Evolutionary conservation across 148 eudicot species (phyloP).

Genomic region (Camellia sinensis): DNA sequence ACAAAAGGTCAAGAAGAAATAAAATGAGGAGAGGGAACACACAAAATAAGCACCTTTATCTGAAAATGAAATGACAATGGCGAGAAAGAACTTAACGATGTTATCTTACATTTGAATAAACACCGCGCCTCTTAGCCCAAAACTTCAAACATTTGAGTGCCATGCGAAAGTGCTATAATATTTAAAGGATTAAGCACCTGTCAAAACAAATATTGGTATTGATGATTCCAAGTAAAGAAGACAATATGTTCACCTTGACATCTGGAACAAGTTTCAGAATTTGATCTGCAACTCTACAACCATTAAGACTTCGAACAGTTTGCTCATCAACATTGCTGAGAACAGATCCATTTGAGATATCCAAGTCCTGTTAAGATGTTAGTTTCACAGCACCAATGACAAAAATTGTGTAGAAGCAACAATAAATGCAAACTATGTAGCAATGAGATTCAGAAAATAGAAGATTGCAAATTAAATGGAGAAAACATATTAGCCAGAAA

Average conservation of each 20-base stretch:
- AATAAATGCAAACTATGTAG: not conserved
- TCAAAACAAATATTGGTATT: not conserved
- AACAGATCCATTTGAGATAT: slow-evolving; percentile 42
- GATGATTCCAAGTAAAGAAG: not conserved
- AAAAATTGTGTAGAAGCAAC: not conserved
- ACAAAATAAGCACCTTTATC: not conserved
- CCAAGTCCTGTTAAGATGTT: slow-evolving; percentile 42
- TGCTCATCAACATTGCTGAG: slow-evolving; percentile 46
- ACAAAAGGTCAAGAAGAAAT: not conserved
- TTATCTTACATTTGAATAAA: slow-evolving; percentile 54
- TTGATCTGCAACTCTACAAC: slow-evolving; percentile 55
- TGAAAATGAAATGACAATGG: not conserved
- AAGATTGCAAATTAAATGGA: not conserved
- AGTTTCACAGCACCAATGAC: not conserved
- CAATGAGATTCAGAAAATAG: not conserved
- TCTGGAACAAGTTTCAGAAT: slow-evolving; percentile 53
- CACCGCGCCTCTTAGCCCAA: slow-evolving; percentile 54
- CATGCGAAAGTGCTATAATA: slow-evolving; percentile 44
- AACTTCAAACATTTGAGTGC: slow-evolving; percentile 46
- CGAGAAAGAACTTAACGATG: not conserved
- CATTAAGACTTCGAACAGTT: slow-evolving; percentile 55
- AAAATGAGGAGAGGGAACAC: not conserved
- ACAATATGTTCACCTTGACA: slow-evolving; percentile 35
- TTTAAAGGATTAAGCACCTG: not conserved
- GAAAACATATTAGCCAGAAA: not conserved